Evolutionary conservation across 2,329 filamentous ascomycete species (phyloP).

Genomic region (Monilinia fructicola): DNA sequence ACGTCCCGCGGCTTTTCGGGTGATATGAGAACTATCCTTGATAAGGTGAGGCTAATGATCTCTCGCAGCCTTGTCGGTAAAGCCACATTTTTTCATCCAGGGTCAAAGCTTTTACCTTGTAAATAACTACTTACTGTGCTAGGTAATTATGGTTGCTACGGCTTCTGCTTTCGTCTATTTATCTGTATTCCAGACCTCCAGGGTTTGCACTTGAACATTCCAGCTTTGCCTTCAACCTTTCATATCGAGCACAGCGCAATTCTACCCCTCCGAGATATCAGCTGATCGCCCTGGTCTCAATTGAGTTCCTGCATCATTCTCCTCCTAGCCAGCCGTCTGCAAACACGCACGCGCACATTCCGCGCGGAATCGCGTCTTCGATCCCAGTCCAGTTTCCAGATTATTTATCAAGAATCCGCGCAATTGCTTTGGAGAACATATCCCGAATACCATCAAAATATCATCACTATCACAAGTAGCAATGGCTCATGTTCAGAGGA

Average conservation of each 20-base stretch:
- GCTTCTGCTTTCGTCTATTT: not conserved
- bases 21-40: not conserved
- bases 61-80: conserved; percentile 4
- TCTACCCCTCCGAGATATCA: too few species aligned
- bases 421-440: not conserved
- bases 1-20: not conserved
- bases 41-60: conserved; percentile 2
- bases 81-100: not conserved
- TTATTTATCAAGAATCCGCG: not conserved
- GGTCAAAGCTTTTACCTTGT: conserved; percentile 5
- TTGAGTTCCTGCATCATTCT: not conserved
- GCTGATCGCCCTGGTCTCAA: not conserved
- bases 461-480: not conserved
- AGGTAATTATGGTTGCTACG: conserved; percentile 11
- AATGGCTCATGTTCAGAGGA: conserved; percentile 24
- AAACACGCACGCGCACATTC: not conserved
- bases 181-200: not conserved
- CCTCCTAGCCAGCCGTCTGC: not conserved
- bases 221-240: not conserved
- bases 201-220: not conserved
- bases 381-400: conserved; percentile 2
- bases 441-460: not conserved
- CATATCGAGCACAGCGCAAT: not conserved
- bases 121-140: too few species aligned
- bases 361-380: conserved; percentile 17